Evolutionary conservation across 2,329 filamentous ascomycete genomes (phyloP).

Genomic region (Colletotrichum salicis): DNA sequence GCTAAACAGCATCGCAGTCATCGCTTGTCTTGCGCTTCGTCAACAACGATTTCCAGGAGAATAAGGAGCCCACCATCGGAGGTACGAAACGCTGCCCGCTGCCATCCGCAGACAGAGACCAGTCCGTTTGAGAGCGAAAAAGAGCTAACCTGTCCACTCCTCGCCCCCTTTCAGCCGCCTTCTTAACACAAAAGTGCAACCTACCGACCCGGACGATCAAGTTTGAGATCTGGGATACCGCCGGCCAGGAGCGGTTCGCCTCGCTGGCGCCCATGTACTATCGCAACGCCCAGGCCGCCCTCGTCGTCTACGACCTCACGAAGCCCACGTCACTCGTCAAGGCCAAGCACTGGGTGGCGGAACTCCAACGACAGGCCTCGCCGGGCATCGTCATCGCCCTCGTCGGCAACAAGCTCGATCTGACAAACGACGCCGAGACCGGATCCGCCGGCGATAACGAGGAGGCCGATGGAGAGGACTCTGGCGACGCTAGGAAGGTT

Average conservation of each 20-base stretch:
- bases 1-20: slow-evolving; percentile 67
- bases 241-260: slow-evolving; percentile 96
- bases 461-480: slow-evolving; percentile 68
- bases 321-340: slow-evolving; percentile 96
- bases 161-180: slow-evolving; percentile 74
- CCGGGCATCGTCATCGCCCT: slow-evolving; percentile 97
- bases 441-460: slow-evolving; percentile 56
- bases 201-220: slow-evolving; percentile 92
- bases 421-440: slow-evolving; percentile 73
- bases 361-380: slow-evolving; percentile 94
- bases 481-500: slow-evolving; percentile 85
- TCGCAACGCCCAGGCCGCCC: slow-evolving; percentile 95
- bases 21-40: slow-evolving; percentile 98
- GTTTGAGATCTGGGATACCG: slow-evolving; percentile 98
- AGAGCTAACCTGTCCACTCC: slow-evolving; percentile 19
- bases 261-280: slow-evolving; percentile 99
- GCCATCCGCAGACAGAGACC: neutral
- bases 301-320: slow-evolving; percentile 98
- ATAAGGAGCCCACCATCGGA: slow-evolving; percentile 99
- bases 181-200: slow-evolving; percentile 98
- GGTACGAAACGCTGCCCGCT: slow-evolving; percentile 64
- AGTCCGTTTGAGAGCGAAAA: neutral
- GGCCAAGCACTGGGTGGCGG: slow-evolving; percentile 98
- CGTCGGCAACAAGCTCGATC: slow-evolving; percentile 95
- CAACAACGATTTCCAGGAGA: slow-evolving; percentile 99